Evolutionary conservation across 228 moss, liverwort and hornwort genomes (phyloP), one percentile per base, ranked within the genome.

Genomic region (Sphagnum fallax): DNA sequence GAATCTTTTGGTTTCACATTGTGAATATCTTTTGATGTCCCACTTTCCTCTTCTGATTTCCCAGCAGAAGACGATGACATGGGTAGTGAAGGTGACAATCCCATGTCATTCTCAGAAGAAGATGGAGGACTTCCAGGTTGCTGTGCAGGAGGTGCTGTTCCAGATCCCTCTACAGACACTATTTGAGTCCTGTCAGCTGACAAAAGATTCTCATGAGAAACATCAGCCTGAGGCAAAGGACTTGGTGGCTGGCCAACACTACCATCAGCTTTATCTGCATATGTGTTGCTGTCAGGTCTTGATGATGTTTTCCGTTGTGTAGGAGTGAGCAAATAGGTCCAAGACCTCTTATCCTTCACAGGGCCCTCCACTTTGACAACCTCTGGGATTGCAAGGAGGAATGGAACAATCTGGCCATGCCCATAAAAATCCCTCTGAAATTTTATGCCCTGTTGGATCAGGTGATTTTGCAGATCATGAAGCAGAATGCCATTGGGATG

Each of bases 381-480:
- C 11, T 77, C 63, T 61, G 81, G 77, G 7, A 82, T 72, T 0
- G 81, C 77, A 4, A 70, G 63, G 65, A 82, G 61, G 47, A 82
- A 75, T 8, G 77, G 77, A 47, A 82, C 61, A 11, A 82, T 64
- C 65, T 78, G 77, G 4, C 75, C 66, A 70, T 75, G 66, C 49
- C 81, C 78, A 53, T 77, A 82, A 50, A 75, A 82, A 16, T 82
- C 81, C 62, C 57, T 78, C 10, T 82, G 74, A 53, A 82, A 63
- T 12, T 12, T 49, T 4, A 82, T 5, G 69, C 70, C 75, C 32
- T 69, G 69, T 63, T 49, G 74, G 5, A 10, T 52, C 52, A 82
- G 69, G 64, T 72, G 61, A 18, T 51, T 50, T 64, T 77, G 77
- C 49, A 82, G 67, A 72, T 82, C 81, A 3, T 71, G 16, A 7